These are phyloP conservation scores for Vickermania spadyakhi DNA, from an alignment of 208 protist genomes.

Conservation along the genomic window DNA sequence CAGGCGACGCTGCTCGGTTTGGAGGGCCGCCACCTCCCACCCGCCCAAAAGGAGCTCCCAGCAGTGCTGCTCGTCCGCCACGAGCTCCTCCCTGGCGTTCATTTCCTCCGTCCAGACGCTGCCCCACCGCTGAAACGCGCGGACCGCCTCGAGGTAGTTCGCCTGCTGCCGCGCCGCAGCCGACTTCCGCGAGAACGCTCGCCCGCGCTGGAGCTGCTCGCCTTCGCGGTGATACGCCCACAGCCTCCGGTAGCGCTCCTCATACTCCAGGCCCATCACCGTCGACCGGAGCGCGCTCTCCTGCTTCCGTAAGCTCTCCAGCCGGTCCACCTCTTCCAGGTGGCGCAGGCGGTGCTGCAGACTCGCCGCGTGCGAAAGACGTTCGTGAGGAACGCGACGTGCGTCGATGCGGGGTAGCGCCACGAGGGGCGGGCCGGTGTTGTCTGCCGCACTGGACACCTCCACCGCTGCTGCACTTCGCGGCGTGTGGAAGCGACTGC, in stretches of 20 bases:
- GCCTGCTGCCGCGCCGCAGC: conserved; percentile 4
- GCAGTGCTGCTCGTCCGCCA: conserved; percentile 5
- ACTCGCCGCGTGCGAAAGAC: too few species aligned
- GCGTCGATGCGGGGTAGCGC: too few species aligned
- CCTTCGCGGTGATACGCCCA: conserved; percentile 18
- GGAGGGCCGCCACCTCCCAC: conserved; percentile 3
- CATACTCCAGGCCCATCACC: conserved; percentile 13
- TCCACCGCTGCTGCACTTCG: too few species aligned
- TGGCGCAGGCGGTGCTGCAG: not conserved
- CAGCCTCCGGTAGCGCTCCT: conserved; percentile 11
- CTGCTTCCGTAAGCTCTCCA: not conserved
- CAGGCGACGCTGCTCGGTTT: not conserved
- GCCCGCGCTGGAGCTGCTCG: conserved; percentile 4
- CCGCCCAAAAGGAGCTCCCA: conserved; percentile 4
- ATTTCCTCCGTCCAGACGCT: conserved; percentile 12
- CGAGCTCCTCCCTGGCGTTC: conserved; percentile 2
- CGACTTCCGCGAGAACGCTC: not conserved
- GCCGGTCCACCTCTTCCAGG: not conserved
- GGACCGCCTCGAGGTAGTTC: conserved; percentile 10
- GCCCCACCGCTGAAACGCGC: conserved; percentile 9
- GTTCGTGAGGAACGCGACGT: too few species aligned
- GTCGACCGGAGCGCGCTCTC: conserved; percentile 5
- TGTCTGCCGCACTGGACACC: too few species aligned
- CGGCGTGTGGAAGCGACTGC: too few species aligned
- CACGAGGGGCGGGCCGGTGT: too few species aligned